A percentile compares a stretch with the other conserved stretches of the same genome.
These are phyloP conservation scores for Kwoniella sp. DNA, from an alignment of 768 basidiomycete genomes.

Conservation along the genomic window DNA sequence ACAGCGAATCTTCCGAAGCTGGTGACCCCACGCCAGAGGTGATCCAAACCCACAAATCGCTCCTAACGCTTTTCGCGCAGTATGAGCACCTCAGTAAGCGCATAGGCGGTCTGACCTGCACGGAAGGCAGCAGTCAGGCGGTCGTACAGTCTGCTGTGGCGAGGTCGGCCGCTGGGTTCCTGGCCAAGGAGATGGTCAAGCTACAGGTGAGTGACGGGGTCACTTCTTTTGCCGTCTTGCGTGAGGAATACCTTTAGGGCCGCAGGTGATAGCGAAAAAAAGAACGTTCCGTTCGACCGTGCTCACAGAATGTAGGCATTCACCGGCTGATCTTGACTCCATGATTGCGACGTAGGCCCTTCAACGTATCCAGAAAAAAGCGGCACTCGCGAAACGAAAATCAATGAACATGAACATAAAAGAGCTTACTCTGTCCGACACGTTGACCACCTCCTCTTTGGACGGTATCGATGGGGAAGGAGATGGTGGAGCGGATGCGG, in stretches of 20 bases:
- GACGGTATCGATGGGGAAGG: neutral
- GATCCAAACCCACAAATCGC: conserved; percentile 68
- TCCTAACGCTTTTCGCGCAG: conserved; percentile 80
- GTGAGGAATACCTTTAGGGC: too few species aligned
- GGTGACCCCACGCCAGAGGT: conserved; percentile 40
- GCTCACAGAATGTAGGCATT: neutral
- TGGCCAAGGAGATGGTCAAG: conserved; percentile 88
- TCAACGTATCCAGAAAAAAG: conserved; percentile 46
- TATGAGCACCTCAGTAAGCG: conserved; percentile 88
- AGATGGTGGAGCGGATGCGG: conserved; percentile 20
- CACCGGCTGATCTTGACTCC: neutral
- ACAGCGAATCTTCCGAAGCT: conserved; percentile 57
- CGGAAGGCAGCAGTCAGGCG: conserved; percentile 71
- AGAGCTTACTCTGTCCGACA: conserved; percentile 37
- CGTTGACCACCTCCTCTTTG: conserved; percentile 6
- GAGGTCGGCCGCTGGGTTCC: conserved; percentile 72
- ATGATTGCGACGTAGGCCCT: conserved; percentile 31
- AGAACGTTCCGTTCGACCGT: too few species aligned
- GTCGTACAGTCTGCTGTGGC: conserved; percentile 80
- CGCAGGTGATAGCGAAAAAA: too few species aligned
- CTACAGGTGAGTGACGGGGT: conserved; percentile 67
- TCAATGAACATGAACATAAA: conserved; percentile 23
- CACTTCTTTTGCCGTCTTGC: too few species aligned
- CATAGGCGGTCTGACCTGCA: conserved; percentile 71
- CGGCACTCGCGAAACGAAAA: conserved; percentile 34